Evolutionary conservation across 139 green algal genomes (phyloP).

Genomic region (Chlorella sorokiniana): DNA sequence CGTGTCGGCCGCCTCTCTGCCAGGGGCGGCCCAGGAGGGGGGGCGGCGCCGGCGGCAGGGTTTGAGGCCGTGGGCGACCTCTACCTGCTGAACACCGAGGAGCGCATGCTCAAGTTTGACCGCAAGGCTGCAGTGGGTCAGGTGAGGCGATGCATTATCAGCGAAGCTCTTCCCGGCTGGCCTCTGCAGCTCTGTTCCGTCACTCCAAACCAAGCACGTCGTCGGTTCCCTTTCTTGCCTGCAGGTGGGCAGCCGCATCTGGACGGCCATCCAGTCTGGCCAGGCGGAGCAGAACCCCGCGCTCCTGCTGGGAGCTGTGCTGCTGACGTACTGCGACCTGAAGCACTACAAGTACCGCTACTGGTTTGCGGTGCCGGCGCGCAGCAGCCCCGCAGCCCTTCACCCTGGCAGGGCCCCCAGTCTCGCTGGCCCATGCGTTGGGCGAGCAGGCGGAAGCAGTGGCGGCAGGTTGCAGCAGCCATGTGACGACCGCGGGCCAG

Average conservation of each 20-base stretch:
- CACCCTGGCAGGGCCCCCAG: background rate
- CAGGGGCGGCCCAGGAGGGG: background rate
- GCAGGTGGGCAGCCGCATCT: constrained; percentile 58
- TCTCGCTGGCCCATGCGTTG: constrained; percentile 8
- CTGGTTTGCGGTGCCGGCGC: constrained; percentile 88
- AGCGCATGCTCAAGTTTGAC: constrained; percentile 68
- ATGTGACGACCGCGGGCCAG: background rate
- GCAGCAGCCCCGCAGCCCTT: constrained; percentile 72
- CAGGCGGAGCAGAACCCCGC: constrained; percentile 43
- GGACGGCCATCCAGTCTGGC: constrained; percentile 66
- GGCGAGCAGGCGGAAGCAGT: background rate
- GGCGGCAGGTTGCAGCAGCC: background rate
- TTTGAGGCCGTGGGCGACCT: constrained; percentile 43
- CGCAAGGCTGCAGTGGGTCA: constrained; percentile 18
- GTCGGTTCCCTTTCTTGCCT: background rate
- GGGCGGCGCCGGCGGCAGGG: background rate
- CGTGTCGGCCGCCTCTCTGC: constrained; percentile 9
- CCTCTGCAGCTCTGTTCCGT: background rate
- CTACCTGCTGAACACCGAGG: constrained; percentile 80
- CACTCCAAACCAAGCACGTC: background rate
- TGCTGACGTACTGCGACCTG: constrained; percentile 87
- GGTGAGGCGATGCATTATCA: constrained; percentile 13
- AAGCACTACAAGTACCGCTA: constrained; percentile 90
- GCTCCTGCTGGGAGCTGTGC: constrained; percentile 59
- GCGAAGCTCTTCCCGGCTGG: background rate